A percentile compares a stretch with the other conserved stretches of the same genome.
Evolutionary conservation across 768 basidiomycete genomes (phyloP).

Genomic region (Lyophyllum decastes): DNA sequence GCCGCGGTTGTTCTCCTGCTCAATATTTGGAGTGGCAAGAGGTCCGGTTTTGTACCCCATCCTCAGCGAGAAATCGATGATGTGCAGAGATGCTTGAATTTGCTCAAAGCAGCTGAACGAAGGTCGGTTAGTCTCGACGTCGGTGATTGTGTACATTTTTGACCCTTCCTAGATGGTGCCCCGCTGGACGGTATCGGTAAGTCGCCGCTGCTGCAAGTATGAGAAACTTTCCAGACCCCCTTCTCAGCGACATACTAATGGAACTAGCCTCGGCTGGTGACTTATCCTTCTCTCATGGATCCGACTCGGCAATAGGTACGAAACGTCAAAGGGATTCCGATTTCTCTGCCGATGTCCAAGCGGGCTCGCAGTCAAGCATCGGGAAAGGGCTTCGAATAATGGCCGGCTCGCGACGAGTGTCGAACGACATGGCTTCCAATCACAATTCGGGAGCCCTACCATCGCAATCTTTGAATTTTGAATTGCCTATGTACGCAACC

Average conservation of each 20-base stretch:
- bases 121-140: constrained; percentile 26
- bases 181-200: constrained; percentile 42
- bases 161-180: constrained; percentile 33
- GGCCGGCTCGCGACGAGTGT: constrained; percentile 30
- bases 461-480: constrained; percentile 22
- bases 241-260: constrained; percentile 34
- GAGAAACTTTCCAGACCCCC: background rate
- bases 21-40: constrained; percentile 65
- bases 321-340: constrained; percentile 21
- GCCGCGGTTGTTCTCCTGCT: constrained; percentile 59
- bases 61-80: constrained; percentile 56
- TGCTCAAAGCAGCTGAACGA: constrained; percentile 43
- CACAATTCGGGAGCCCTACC: constrained; percentile 15
- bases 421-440: constrained; percentile 13
- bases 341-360: background rate
- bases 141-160: background rate
- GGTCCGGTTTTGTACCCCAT: constrained; percentile 46
- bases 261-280: constrained; percentile 39
- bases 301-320: constrained; percentile 4
- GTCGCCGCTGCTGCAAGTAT: constrained; percentile 1
- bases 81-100: constrained; percentile 58
- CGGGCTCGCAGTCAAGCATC: background rate
- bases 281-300: constrained; percentile 20
- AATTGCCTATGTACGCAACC: constrained; percentile 56
- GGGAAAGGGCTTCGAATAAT: constrained; percentile 18